Conservation (phyloP, 2,329 filamentous ascomycete species). For the Aspergillus sp. region DNA sequence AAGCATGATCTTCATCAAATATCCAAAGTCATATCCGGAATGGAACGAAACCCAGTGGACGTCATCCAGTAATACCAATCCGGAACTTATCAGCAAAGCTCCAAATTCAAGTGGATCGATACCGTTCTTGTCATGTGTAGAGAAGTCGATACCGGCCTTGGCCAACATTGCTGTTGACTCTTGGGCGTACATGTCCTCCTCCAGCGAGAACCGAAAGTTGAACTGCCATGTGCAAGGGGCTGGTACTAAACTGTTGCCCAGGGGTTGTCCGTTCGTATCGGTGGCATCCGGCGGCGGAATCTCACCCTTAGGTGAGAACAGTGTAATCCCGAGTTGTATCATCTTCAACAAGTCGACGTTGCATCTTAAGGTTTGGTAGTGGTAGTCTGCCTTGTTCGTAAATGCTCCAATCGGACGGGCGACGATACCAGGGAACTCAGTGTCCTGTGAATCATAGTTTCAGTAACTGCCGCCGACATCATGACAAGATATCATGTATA, state of each 20-base stretch:
- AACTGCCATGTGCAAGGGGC: conserved; percentile 97
- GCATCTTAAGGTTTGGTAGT: conserved; percentile 95
- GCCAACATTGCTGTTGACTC: conserved; percentile 89
- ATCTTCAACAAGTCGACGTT: conserved; percentile 98
- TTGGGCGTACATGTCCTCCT: conserved; percentile 97
- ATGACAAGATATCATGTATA: neutral
- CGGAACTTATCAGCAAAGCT: conserved; percentile 84
- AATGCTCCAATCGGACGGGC: conserved; percentile 94
- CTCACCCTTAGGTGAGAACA: conserved; percentile 90
- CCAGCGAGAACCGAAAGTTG: conserved; percentile 95
- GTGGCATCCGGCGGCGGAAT: conserved; percentile 71
- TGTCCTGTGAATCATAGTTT: conserved; percentile 63
- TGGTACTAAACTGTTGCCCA: conserved; percentile 53
- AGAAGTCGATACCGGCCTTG: conserved; percentile 90
- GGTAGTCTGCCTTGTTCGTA: conserved; percentile 92
- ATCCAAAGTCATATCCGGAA: conserved; percentile 97
- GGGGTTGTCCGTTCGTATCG: conserved; percentile 50
- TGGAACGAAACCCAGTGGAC: conserved; percentile 98
- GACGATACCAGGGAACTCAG: conserved; percentile 97
- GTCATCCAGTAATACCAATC: conserved; percentile 81
- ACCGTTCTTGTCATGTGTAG: conserved; percentile 77
- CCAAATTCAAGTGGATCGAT: conserved; percentile 91
- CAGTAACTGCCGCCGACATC: neutral
- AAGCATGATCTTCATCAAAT: conserved; percentile 89
- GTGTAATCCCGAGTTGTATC: conserved; percentile 91